Evolutionary conservation across 495 filamentous ascomycete genomes (phyloP).

Genomic region (Thozetella sp.): DNA sequence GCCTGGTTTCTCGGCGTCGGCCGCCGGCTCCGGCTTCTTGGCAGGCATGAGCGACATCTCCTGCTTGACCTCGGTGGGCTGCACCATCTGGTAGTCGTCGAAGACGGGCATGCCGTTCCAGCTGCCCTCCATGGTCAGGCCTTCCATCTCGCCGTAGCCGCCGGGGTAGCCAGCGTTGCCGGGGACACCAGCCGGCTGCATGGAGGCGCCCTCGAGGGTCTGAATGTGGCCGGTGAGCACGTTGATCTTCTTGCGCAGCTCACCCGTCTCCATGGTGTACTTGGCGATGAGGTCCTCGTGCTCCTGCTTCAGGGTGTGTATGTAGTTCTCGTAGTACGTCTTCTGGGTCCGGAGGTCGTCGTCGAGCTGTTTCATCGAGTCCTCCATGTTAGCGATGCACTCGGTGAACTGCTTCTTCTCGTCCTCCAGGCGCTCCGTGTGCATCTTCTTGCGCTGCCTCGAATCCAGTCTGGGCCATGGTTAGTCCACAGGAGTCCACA

Average conservation of each 20-base stretch:
- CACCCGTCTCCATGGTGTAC: conserved; percentile 92
- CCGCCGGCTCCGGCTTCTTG: conserved; percentile 55
- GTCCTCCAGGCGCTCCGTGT: conserved; percentile 95
- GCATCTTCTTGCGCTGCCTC: conserved; percentile 96
- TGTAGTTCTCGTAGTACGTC: conserved; percentile 72
- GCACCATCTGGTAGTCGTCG: conserved; percentile 56
- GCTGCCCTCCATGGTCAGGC: conserved; percentile 74
- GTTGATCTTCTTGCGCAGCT: conserved; percentile 94
- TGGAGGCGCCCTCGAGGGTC: conserved; percentile 68
- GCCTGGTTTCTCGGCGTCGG: conserved; percentile 62
- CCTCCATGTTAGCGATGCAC: conserved; percentile 76
- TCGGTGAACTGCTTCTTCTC: conserved; percentile 90
- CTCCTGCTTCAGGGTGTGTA: conserved; percentile 76
- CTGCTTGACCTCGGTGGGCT: conserved; percentile 51
- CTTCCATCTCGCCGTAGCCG: conserved; percentile 80
- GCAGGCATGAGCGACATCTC: conserved; percentile 56
- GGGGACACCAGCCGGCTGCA: conserved; percentile 41
- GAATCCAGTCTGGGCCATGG: conserved; percentile 78
- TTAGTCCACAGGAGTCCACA: conserved; percentile 23
- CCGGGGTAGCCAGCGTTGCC: conserved; percentile 63
- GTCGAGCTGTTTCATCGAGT: conserved; percentile 70
- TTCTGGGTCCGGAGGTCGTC: conserved; percentile 67
- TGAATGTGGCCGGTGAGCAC: conserved; percentile 85
- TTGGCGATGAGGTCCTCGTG: conserved; percentile 88
- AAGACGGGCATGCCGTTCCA: conserved; percentile 84